Evolutionary conservation across 768 basidiomycete genomes (phyloP).

Genomic region (Collybia sordida): DNA sequence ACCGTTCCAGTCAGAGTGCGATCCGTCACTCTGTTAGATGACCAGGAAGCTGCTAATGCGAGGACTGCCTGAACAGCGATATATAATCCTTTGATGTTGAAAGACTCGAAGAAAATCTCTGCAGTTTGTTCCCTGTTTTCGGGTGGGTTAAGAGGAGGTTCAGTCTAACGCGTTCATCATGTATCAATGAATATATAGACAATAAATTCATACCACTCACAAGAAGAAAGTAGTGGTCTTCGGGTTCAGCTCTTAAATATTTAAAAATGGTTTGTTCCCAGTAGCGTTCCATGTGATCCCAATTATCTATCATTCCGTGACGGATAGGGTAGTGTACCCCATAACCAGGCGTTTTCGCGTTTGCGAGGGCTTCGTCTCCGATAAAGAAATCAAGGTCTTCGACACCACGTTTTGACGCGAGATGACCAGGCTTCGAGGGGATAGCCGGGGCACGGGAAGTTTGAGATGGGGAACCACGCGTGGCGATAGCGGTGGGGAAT

Average conservation of each 20-base stretch:
- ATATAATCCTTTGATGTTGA: constrained; percentile 98
- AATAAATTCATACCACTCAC: constrained; percentile 46
- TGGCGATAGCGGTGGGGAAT: constrained; percentile 98
- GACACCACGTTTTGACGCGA: constrained; percentile 94
- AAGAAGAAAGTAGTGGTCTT: constrained; percentile 97
- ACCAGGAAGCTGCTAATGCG: constrained; percentile 97
- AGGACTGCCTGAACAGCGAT: constrained; percentile 99
- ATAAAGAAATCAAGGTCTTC: constrained; percentile 99
- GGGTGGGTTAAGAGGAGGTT: constrained; percentile 96
- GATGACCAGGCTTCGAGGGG: constrained; percentile 83
- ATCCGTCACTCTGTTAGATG: constrained; percentile 85
- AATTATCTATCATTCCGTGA: constrained; percentile 97
- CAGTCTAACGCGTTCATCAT: constrained; percentile 61
- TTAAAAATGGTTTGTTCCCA: constrained; percentile 99
- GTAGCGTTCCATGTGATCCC: constrained; percentile 98
- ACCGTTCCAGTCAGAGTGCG: constrained; percentile 96
- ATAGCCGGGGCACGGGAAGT: constrained; percentile 72
- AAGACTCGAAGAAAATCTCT: constrained; percentile 99
- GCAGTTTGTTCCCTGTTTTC: constrained; percentile 99
- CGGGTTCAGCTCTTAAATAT: constrained; percentile 96
- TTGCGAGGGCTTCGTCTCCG: constrained; percentile 96
- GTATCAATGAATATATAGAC: neutral
- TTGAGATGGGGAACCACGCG: constrained; percentile 69
- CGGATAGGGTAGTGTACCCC: constrained; percentile 94
- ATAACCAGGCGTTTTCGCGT: constrained; percentile 93